Base-by-base conservation (phyloP, 2,329 filamentous ascomycete genomes). In the Didymella keratinophila region DNA sequence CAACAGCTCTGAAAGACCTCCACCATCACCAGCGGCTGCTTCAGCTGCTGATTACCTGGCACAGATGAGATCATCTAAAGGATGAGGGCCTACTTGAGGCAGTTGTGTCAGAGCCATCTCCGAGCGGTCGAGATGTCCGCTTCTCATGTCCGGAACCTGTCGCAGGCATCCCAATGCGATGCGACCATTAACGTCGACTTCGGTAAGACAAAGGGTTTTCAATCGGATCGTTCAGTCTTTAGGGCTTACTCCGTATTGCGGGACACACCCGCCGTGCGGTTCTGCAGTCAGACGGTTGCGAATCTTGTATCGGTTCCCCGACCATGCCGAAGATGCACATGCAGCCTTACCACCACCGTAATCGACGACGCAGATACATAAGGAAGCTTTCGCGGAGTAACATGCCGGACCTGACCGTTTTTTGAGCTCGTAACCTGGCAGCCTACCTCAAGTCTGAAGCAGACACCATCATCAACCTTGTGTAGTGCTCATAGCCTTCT, bases 221-320 rank as follows among this genome's bases (percentile, higher is more conserved):
- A 28, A 1, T 20, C 16, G 4, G 16, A 5, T 8, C 1, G 7
- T 23, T n/a, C 9, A 41, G 1, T 12, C 28, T 18, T 21, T 50
- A 50, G 39, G 32, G 46, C 53, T 56, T 49, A 56, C 36, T 32
- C n/a, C 16, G 16, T 49, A 50, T 44, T 39, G 27, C 16, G 30
- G 16, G 9, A 21, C 20, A 21, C 30, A n/a, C 37, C 28, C 25
- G 49, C 27, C 20, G 49, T 43, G 32, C 49, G 49, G 20, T 49
- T 9, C 20, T 28, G 12, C 21, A 30, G 43, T 36, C 18, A 25
- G 32, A n/a, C 32, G 30, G 32, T 36, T n/a, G 16, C 32, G 32
- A n/a, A 36, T 36, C 32, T 36, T 20, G 43, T 32, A 8, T 39
- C 55, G 55, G 55, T 53, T 58, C 55, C 55, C 55, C 55, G 28